Evolutionary conservation across 805 yeast species (phyloP), one percentile per base, ranked within the genome.

Genomic region (Maudiozyma pseudohumilis): DNA sequence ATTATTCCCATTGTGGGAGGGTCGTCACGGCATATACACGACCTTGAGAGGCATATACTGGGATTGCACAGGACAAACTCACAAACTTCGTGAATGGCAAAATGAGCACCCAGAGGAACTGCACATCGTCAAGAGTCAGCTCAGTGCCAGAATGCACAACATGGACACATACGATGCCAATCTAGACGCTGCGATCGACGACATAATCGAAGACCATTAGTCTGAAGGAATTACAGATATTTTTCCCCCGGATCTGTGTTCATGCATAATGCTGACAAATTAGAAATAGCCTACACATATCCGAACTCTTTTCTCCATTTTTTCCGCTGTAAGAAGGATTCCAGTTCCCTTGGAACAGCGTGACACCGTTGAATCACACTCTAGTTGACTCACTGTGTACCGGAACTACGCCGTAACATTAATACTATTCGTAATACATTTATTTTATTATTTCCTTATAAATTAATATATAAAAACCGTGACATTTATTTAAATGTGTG

Each of bases 11-110:
- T 49, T 85, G 29, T 70, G 70, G 64, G 87, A 86, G 59, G 88
- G 94, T 32, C 66, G 89, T 47, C 60, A 65, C 22, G 84, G 79
- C 2, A 72, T 85, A 21, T 72, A 57, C 55, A 71, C 75, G 21
- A 73, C 89, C 0, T 45, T 67, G 13, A 70, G 94, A 49, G 95
- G 94, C 37, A 71, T 86, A 23, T 85, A 80, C 60, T 86, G 95
- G 95, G 95, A 86, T 56, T 47, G 72, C 29, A 64, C 80, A 19
- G 95, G 95, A 15, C 92, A 84, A 58, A 61, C 78, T 2, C 58
- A 74, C 57, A 86, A 83, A 58, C 64, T 86, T 40, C 67, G 71
- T 45, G 79, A 70, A 47, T 86, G 94, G 92, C 95, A 85, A 60
- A 53, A 67, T 16, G 63, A 62, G 3, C 74, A 84, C 49, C 92